Conservation (phyloP, 306 rosid species). For the Mimosa bimucronata region DNA sequence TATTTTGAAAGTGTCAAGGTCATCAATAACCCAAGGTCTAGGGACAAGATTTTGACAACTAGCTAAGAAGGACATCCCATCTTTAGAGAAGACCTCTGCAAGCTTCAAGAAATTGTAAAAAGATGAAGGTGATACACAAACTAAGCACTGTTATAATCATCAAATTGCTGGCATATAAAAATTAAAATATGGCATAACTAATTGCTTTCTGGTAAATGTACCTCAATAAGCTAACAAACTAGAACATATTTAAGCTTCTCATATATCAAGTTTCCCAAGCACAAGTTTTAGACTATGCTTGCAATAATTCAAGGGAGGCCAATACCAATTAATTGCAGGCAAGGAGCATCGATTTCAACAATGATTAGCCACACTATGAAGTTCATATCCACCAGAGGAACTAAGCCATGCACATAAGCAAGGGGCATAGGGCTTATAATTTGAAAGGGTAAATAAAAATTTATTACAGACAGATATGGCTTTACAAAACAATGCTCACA, state of each 20-base stretch:
- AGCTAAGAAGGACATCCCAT: conserved; percentile 87
- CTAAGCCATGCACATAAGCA: conserved; percentile 5
- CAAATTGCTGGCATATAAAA: conserved; percentile 9
- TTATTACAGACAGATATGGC: neutral
- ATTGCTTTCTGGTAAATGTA: neutral
- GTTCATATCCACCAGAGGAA: conserved; percentile 15
- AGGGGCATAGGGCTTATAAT: neutral
- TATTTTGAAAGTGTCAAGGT: conserved; percentile 72
- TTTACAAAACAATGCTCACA: conserved; percentile 2
- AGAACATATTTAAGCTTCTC: neutral
- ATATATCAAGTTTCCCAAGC: neutral
- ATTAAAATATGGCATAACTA: conserved; percentile 21
- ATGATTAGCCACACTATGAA: neutral
- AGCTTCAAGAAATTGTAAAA: conserved; percentile 67
- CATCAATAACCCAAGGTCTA: conserved; percentile 96
- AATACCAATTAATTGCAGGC: conserved; percentile 4
- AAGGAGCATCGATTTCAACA: conserved; percentile 8
- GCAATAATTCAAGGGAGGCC: neutral
- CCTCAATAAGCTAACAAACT: conserved; percentile 9
- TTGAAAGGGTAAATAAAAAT: neutral
- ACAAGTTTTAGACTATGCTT: neutral
- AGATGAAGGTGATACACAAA: conserved; percentile 31
- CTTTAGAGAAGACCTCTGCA: conserved; percentile 86
- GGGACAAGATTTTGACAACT: conserved; percentile 86
- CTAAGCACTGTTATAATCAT: conserved; percentile 23